Evolutionary conservation across 805 yeast genomes (phyloP), one percentile per base, ranked within the genome.

Genomic region (Lipomyces japonicus): DNA sequence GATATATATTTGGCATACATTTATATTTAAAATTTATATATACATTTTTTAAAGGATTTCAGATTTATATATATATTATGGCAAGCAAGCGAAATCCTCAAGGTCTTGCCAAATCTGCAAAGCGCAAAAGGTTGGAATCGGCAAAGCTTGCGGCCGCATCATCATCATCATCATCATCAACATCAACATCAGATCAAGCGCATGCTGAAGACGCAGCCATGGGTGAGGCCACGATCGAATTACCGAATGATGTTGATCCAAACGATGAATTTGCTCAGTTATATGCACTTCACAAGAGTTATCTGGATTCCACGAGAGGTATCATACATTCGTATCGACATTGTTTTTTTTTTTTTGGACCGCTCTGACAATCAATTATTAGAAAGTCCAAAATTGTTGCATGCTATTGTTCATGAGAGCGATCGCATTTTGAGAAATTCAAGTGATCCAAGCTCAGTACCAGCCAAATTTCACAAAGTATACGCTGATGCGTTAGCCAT

Each of bases 381-480:
- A 53, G 57, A 44, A 7, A 49, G 35, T 25, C 65, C 67, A 16
- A 59, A 59, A 18, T 44, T 70, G 9, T 62, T 70, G 18, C 59
- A 89, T 61, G 97, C 96, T 22, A 75, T 90, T 3, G 77, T 91
- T n/a, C 96, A 90, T 61, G 97, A 91, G 65, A 85, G 95, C 70
- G 96, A 91, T 62, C 70, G 95, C 43, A 65, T 88, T 30, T 72
- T 89, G 57, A 57, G 70, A 23, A 59, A 62, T 31, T 55, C 65
- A 2, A 61, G 65, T 39, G 64, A 55, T 22, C 51, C 57, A 19
- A 9, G 40, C 7, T 34, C 41, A 2, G 54, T 68, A 10, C 63
- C 68, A 3, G 69, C 71, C 5, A 61, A 62, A 57, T 86, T 89
- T 64, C 84, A 86, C 63, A 71, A 83, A 3, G 78, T 85, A 26